Evolutionary conservation across 78 protist genomes (phyloP).

Genomic region (slime mould (Dictyostelium discoideum)): dicty_2.7 NC_007088.5:6064001-6064500

Average conservation of each 20-base stretch:
- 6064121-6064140: too few species aligned
- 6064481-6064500: slow-evolving; percentile 98
- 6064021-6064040: too few species aligned
- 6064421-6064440: slow-evolving; percentile 98
- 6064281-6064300: slow-evolving; percentile 90
- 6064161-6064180: too few species aligned
- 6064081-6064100: too few species aligned
- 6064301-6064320: slow-evolving; percentile 88
- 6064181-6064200: too few species aligned
- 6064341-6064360: slow-evolving; percentile 89
- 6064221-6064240: not conserved
- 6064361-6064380: slow-evolving; percentile 81
- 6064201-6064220: too few species aligned
- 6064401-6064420: slow-evolving; percentile 89
- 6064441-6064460: slow-evolving; percentile 92
- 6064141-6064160: too few species aligned
- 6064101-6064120: too few species aligned
- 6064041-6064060: too few species aligned
- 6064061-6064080: too few species aligned
- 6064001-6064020: too few species aligned
- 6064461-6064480: slow-evolving; percentile 82
- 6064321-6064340: slow-evolving; percentile 97
- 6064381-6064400: slow-evolving; percentile 62
- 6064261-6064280: slow-evolving; percentile 92
- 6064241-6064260: slow-evolving; percentile 77